These are phyloP conservation scores for Paratinospora sagittata DNA, from an alignment of 164 flowering plant genomes.

Conservation along the genomic window DNA sequence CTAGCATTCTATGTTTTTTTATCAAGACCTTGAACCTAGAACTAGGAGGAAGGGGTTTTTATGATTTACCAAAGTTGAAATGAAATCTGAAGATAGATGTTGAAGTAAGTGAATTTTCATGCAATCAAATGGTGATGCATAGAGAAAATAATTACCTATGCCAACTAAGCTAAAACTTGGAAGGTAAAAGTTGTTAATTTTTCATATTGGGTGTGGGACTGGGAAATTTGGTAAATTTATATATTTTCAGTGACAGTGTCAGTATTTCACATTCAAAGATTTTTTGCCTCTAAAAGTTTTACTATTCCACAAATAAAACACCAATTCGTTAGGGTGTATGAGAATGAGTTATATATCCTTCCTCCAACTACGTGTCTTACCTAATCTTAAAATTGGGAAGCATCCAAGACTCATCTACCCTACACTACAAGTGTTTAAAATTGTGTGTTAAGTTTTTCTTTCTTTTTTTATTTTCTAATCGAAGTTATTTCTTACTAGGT, in stretches of 20 bases:
- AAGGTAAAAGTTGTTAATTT: not conserved
- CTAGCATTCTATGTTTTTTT: not conserved
- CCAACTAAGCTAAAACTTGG: no score
- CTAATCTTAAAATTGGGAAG: not conserved
- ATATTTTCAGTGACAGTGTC: not conserved
- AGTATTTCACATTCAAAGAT: not conserved
- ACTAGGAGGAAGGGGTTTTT: no score
- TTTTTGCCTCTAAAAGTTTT: not conserved
- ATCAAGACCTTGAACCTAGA: no score
- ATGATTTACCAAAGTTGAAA: no score
- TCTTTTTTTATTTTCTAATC: not conserved
- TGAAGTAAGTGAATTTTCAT: no score
- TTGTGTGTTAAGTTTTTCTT: not conserved
- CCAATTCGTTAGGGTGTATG: not conserved
- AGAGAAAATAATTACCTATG: no score
- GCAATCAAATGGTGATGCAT: no score
- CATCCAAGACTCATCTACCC: not conserved
- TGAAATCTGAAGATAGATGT: no score
- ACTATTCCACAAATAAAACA: no score
- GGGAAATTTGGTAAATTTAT: not conserved
- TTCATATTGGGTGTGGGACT: not conserved
- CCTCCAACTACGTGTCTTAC: not conserved
- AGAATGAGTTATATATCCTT: not conserved
- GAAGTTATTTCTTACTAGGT: not conserved
- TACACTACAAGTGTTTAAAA: not conserved